Evolutionary conservation across 1,139 yeast genomes (phyloP).

Genomic region (Candida sanyaensis): DNA sequence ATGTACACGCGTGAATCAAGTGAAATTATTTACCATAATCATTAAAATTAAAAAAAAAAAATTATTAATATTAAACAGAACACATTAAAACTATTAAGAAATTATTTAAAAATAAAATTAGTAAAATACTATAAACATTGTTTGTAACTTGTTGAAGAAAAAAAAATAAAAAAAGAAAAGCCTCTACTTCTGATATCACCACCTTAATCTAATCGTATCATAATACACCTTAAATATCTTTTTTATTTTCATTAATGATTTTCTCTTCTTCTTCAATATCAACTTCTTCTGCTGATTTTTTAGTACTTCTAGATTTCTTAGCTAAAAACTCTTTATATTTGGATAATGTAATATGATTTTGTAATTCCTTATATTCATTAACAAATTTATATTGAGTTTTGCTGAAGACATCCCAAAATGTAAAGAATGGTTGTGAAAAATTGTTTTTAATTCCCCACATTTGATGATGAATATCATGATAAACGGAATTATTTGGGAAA

Average conservation of each 20-base stretch:
- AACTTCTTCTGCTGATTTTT: slow-evolving; percentile 14
- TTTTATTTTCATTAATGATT: slow-evolving; percentile 10
- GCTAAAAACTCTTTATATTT: slow-evolving; percentile 62
- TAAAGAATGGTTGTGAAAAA: slow-evolving; percentile 95
- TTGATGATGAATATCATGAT: slow-evolving; percentile 97
- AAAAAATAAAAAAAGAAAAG: too few species aligned
- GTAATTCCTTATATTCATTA: slow-evolving; percentile 57
- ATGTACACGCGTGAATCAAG: too few species aligned
- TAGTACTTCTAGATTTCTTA: slow-evolving; percentile 32
- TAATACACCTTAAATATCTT: slow-evolving; percentile 7
- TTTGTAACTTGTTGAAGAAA: too few species aligned
- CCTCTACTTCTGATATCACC: too few species aligned
- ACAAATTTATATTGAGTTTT: slow-evolving; percentile 74
- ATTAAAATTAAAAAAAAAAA: not conserved
- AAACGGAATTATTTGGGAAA: slow-evolving; percentile 93
- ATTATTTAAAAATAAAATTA: not conserved
- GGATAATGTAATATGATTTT: slow-evolving; percentile 58
- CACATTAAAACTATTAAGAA: not conserved
- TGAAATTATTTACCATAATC: too few species aligned
- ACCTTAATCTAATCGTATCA: too few species aligned
- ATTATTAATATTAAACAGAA: not conserved
- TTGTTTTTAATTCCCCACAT: slow-evolving; percentile 92
- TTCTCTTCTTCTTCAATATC: slow-evolving; percentile 8
- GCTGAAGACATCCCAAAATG: slow-evolving; percentile 80
- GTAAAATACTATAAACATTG: not conserved